Evolutionary conservation across 2,329 filamentous ascomycete genomes (phyloP).

Genomic region (Aspergillus tubingensis): DNA sequence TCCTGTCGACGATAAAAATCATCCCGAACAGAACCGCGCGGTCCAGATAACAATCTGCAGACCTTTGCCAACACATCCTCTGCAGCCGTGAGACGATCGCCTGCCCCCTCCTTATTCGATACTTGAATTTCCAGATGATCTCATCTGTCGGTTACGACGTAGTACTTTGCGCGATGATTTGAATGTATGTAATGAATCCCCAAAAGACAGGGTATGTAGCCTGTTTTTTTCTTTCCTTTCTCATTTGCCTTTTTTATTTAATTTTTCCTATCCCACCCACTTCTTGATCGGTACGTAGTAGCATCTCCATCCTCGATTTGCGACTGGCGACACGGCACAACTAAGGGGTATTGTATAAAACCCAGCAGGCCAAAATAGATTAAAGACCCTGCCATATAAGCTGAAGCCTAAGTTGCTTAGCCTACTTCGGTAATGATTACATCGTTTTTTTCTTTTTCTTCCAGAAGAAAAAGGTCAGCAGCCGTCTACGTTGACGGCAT

Average conservation of each 20-base stretch:
- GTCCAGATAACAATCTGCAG: constrained; percentile 28
- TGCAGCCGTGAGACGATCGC: constrained; percentile 20
- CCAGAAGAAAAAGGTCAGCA: background rate
- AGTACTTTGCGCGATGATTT: constrained; percentile 1
- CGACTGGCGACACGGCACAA: background rate
- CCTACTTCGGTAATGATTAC: background rate
- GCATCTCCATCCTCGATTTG: too few relatives aligned
- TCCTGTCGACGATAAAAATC: background rate
- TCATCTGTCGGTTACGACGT: constrained; percentile 6
- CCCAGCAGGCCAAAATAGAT: background rate
- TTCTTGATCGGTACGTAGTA: too few relatives aligned
- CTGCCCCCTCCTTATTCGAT: background rate
- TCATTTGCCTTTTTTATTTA: background rate
- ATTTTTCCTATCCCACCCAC: background rate
- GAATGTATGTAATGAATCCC: background rate
- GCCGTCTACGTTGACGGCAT: background rate
- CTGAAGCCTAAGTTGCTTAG: background rate
- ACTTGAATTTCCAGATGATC: constrained; percentile 8
- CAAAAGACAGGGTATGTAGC: constrained; percentile 10
- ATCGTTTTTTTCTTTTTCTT: background rate
- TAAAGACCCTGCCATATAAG: background rate
- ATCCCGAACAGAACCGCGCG: constrained; percentile 4
- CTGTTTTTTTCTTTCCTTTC: background rate
- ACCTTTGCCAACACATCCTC: constrained; percentile 30
- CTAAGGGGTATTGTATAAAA: background rate